phyloP scores from a whole-genome alignment of 1,284 basidiomycete genomes.

The Ceratobasidium sp. region DNA sequence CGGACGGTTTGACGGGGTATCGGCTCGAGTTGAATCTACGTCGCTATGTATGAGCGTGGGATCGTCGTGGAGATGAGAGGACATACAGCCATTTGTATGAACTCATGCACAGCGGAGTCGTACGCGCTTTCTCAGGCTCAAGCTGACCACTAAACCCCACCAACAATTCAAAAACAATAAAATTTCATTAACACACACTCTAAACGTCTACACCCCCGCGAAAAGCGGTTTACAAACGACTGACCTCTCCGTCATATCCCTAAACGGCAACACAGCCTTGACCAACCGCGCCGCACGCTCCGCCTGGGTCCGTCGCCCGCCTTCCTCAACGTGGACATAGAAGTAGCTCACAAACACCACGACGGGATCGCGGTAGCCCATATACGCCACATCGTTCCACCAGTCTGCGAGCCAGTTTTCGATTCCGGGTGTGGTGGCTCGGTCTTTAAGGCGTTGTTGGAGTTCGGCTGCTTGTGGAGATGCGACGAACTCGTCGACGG shows the following conservation, averaged over 20 bases:
- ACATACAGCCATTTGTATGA: conserved; percentile 94
- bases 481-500: conserved; percentile 77
- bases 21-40: conserved; percentile 90
- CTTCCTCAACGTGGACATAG: conserved; percentile 87
- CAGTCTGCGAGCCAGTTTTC: conserved; percentile 92
- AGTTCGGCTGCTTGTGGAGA: conserved; percentile 80
- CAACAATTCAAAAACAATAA: background rate
- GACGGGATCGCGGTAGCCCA: conserved; percentile 89
- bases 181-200: background rate
- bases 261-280: conserved; percentile 87
- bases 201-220: conserved; percentile 21
- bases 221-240: conserved; percentile 52
- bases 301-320: conserved; percentile 66
- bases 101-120: conserved; percentile 88
- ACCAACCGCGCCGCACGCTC: conserved; percentile 83
- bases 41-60: background rate
- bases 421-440: conserved; percentile 72
- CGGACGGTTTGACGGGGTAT: conserved; percentile 85
- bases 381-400: conserved; percentile 96
- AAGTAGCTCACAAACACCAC: conserved; percentile 97
- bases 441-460: conserved; percentile 82
- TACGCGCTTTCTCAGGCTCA: conserved; percentile 90
- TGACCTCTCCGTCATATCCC: conserved; percentile 83
- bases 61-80: conserved; percentile 13
- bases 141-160: conserved; percentile 71